Evolutionary conservation across 495 filamentous ascomycete species (phyloP), one percentile per base, ranked within the genome.

Genomic region (Lasiosphaeriaceae sp.): DNA sequence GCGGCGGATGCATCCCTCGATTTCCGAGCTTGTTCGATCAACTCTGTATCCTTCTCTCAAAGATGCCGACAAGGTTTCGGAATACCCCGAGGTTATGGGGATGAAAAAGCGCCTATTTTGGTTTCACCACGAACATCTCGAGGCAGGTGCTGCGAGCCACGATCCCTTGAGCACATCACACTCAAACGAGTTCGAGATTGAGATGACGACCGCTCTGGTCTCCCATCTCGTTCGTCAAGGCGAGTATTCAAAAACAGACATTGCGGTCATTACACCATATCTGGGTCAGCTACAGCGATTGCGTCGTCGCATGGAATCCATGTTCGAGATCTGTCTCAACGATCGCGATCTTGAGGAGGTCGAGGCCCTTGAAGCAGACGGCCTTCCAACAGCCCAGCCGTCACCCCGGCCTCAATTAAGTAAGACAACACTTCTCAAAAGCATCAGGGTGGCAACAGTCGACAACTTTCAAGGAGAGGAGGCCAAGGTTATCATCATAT

Each of bases 401-500:
- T 22, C 24, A 14, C 19, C 19, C 2, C 8, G 21, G n/a, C 2
- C 52, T 17, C 37, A 55, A 22, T 19, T 47, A 19, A 24, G 35
- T 11, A 55, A 55, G 47, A 51, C 47, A 16, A 48, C 52, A 2
- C 71, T 92, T 1, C 59, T 85, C 0, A 75, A 86, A 29, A 52
- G 19, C 17, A 69, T 95, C 2, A 75, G 86, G 23, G 66, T 90
- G 6, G 87, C 90, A n/a, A 94, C 87, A 0, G 83, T 95, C n/a
- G 90, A 94, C 66, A 92, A 90, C 63, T 92, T 92, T 55, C 89
- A 92, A 62, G 88, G 88, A 7, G 89, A 94, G 65, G 88, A 94
- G 62, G 88, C 88, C 14, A 88, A 90, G 51, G 77, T 93, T 3
- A 78, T 94, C 11, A 75, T 94, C n/a, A 77, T 95, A n/a, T 92